phyloP scores from a whole-genome alignment of 805 yeast species.

The Candida berthetii region DNA sequence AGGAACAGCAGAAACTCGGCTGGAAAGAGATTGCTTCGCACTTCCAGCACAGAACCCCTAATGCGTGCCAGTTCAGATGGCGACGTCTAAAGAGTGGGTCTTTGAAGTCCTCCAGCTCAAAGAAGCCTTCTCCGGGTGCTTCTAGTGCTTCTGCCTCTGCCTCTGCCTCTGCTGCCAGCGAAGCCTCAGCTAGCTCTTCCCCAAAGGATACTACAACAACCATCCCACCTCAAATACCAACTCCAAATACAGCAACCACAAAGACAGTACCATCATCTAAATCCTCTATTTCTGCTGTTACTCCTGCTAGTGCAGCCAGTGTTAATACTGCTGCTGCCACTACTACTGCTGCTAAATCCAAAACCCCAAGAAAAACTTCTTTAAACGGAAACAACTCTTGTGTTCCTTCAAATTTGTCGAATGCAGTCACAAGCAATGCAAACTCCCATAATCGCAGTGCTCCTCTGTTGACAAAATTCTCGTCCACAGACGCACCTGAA shows the following conservation, averaged over 20 bases:
- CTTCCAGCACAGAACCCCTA: slow-evolving; percentile 77
- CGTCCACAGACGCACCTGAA: not conserved
- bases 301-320: not conserved
- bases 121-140: slow-evolving; percentile 7
- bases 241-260: slow-evolving; percentile 1
- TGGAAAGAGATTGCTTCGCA: slow-evolving; percentile 85
- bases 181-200: slow-evolving; percentile 3
- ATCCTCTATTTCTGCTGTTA: not conserved
- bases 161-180: slow-evolving; percentile 8
- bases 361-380: not conserved
- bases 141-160: slow-evolving; percentile 7
- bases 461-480: too few species aligned
- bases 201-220: slow-evolving; percentile 2
- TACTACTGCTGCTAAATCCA: not conserved
- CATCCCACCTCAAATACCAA: not conserved
- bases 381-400: too few species aligned
- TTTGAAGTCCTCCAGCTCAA: slow-evolving; percentile 18
- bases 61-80: slow-evolving; percentile 90
- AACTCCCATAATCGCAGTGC: too few species aligned
- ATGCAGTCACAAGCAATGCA: too few species aligned
- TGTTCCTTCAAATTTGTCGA: too few species aligned
- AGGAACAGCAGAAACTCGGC: slow-evolving; percentile 78
- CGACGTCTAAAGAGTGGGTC: slow-evolving; percentile 52
- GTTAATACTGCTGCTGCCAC: not conserved
- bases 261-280: too few species aligned